phyloP scores from a whole-genome alignment of 768 basidiomycete species.

The Trichaptum fuscoviolaceum region DNA sequence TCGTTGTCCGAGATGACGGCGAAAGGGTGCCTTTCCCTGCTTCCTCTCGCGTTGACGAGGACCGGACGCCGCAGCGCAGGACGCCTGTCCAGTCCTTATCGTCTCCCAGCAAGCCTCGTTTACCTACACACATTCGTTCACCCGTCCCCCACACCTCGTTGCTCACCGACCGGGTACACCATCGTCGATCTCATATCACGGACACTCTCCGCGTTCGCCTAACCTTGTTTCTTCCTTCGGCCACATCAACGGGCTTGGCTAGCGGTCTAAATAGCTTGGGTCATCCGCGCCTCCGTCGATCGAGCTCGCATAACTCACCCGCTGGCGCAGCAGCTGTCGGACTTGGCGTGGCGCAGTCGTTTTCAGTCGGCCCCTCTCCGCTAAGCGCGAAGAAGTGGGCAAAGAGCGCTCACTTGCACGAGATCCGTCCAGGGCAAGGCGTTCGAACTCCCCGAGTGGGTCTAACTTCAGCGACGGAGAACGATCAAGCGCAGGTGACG shows the following conservation, averaged over 20 bases:
- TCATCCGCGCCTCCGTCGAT: conserved; percentile 36
- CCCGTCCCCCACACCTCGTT: conserved; percentile 6
- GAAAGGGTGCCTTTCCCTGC: not conserved
- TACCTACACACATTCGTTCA: not conserved
- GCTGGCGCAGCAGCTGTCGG: conserved; percentile 17
- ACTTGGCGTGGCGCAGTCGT: conserved; percentile 17
- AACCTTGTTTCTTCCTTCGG: conserved; percentile 26
- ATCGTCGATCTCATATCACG: conserved; percentile 16
- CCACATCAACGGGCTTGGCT: conserved; percentile 7
- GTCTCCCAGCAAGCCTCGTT: not conserved
- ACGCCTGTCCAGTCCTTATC: not conserved
- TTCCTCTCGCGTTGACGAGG: not conserved
- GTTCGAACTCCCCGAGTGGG: conserved; percentile 12
- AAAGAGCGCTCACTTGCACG: conserved; percentile 63
- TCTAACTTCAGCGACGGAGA: conserved; percentile 1
- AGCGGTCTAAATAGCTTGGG: conserved; percentile 7
- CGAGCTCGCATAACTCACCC: conserved; percentile 36
- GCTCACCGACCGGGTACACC: conserved; percentile 13
- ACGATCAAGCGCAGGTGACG: not conserved
- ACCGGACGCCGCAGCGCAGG: not conserved
- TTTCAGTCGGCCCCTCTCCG: conserved; percentile 27
- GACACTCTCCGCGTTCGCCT: conserved; percentile 16
- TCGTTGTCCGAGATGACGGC: not conserved
- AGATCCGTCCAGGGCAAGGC: conserved; percentile 32
- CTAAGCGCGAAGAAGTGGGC: conserved; percentile 55